Evolutionary conservation across 176 grass and related monocot species (phyloP).

Genomic region (Triticum monococcum): DNA sequence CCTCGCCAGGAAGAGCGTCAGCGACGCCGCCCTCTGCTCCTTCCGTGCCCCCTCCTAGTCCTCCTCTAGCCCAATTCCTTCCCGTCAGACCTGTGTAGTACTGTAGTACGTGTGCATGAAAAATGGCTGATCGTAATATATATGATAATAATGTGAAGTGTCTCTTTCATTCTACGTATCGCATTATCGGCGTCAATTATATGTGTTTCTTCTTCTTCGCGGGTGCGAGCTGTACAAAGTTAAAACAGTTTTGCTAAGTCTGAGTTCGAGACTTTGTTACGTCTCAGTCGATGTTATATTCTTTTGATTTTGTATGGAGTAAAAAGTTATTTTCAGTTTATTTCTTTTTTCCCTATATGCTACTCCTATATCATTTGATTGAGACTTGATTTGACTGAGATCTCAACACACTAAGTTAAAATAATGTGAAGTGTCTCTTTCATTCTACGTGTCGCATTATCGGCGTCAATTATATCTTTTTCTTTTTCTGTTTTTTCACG

Average conservation of each 20-base stretch:
- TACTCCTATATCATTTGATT: too few relatives aligned
- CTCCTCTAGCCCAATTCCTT: neutral
- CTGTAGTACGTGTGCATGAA: slow-evolving; percentile 29
- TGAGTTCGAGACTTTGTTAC: too few relatives aligned
- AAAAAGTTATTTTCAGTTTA: too few relatives aligned
- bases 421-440: slow-evolving; percentile 36
- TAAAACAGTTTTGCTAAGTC: too few relatives aligned
- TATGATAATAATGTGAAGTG: slow-evolving; percentile 43
- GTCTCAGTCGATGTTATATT: too few relatives aligned
- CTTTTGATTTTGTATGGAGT: too few relatives aligned
- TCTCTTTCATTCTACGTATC: neutral
- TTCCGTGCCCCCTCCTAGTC: slow-evolving; percentile 2
- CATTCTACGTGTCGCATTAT: neutral
- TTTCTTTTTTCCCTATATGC: too few relatives aligned
- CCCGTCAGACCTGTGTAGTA: neutral
- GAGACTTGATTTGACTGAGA: too few relatives aligned
- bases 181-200: neutral
- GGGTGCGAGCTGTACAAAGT: too few relatives aligned
- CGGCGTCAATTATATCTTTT: neutral
- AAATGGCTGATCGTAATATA: neutral
- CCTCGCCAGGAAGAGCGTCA: slow-evolving; percentile 52
- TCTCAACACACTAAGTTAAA: neutral
- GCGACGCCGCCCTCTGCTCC: slow-evolving; percentile 41
- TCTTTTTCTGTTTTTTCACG: too few relatives aligned
- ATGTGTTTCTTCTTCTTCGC: too few relatives aligned